Evolutionary conservation across 2,329 filamentous ascomycete species (phyloP).

Genomic region (Diaporthe caulivora): DNA sequence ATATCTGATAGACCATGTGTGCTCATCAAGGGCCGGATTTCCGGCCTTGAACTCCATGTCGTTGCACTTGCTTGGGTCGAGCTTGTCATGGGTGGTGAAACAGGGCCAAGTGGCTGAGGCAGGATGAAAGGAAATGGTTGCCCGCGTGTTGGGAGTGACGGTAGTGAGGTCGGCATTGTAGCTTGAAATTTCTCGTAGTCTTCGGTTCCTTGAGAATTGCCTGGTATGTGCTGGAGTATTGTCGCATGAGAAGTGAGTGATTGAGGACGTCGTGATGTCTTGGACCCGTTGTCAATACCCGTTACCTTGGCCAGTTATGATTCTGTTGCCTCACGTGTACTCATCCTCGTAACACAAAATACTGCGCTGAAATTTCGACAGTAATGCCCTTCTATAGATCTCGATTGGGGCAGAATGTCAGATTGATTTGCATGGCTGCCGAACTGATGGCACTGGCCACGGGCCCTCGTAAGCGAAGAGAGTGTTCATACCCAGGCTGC

Average conservation of each 20-base stretch:
- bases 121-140: conserved; percentile 30
- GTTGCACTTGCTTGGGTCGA: background rate
- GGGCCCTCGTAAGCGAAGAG: background rate
- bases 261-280: background rate
- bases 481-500: background rate
- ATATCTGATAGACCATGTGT: no score
- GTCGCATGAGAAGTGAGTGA: background rate
- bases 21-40: background rate
- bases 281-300: no score
- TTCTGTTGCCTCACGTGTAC: background rate
- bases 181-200: no score
- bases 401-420: background rate
- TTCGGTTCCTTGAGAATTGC: no score
- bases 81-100: background rate
- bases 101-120: conserved; percentile 12
- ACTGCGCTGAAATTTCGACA: background rate
- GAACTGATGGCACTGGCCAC: background rate
- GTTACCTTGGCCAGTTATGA: background rate
- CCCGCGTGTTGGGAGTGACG: background rate
- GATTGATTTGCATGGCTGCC: background rate
- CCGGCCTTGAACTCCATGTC: background rate
- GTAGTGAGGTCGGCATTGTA: background rate
- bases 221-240: background rate
- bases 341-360: background rate
- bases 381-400: background rate